These are phyloP conservation scores for Ophiostoma ips DNA, from an alignment of 2,329 filamentous ascomycete genomes.

Conservation along the genomic window DNA sequence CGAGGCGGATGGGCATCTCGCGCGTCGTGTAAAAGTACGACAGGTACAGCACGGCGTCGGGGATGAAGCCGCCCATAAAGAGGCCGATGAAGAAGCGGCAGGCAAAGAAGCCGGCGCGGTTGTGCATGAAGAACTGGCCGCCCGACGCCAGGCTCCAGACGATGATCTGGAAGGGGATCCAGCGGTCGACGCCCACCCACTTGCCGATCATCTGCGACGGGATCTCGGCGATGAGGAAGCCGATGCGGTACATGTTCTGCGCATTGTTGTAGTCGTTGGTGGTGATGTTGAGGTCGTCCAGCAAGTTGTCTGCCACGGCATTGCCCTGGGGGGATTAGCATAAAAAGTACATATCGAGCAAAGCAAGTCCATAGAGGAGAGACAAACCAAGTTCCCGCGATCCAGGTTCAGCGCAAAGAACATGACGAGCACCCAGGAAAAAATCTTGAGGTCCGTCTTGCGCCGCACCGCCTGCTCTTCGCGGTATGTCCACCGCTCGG, in stretches of 20 bases:
- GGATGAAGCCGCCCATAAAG: constrained; percentile 23
- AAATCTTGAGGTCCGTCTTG: constrained; percentile 26
- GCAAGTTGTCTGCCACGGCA: constrained; percentile 23
- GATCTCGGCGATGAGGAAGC: constrained; percentile 42
- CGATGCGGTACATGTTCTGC: constrained; percentile 38
- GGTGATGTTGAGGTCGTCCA: constrained; percentile 18
- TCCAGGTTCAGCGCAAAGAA: constrained; percentile 25
- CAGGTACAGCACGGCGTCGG: constrained; percentile 22
- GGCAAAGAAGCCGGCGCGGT: constrained; percentile 17
- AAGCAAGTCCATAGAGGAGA: too few relatives aligned
- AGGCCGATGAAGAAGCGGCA: constrained; percentile 17
- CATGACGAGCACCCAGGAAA: constrained; percentile 21
- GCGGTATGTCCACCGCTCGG: constrained; percentile 38
- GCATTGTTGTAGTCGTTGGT: constrained; percentile 37
- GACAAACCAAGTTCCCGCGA: constrained; percentile 23
- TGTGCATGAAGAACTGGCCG: constrained; percentile 13
- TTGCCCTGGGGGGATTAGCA: constrained; percentile 12
- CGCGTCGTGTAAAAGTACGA: constrained; percentile 22
- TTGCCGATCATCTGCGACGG: constrained; percentile 50
- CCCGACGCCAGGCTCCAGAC: constrained; percentile 21
- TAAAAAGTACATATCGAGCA: too few relatives aligned
- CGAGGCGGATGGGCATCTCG: constrained; percentile 22
- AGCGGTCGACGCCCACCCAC: constrained; percentile 24
- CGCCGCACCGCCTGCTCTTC: constrained; percentile 42
- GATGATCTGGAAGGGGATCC: constrained; percentile 23